Base-by-base conservation (phyloP, 1,284 basidiomycete genomes). In the Coriolopsis trogii region DNA sequence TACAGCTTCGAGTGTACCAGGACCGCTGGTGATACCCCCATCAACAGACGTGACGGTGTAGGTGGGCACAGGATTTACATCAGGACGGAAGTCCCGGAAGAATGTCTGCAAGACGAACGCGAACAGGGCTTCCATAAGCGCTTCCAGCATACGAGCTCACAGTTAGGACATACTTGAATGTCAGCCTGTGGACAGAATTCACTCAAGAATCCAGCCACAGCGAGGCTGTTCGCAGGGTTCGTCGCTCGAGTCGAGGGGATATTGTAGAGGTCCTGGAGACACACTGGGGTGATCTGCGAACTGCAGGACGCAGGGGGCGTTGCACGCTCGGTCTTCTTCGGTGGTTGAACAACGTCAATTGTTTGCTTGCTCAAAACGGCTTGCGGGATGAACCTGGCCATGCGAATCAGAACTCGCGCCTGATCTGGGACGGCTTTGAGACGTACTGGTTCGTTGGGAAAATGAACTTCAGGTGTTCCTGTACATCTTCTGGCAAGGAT, bases 201-300 rank as follows among this genome's bases (percentile, higher is more conserved):
- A 3, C 74, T 63, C 9, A 82, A 70, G 56, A 80, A 84, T 6
- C 82, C 82, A 18, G 75, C 76, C 33, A 85, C 73, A 39, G 77
- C 82, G 36, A 85, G 69, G 30, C 67, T 73, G 60, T 81, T 84
- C 16, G 57, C 66, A 15, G 58, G 63, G 3, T 74, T 70, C 3
- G 76, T 70, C 4, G 65, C 61, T 1, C 78, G 77, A 0, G 73
- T 71, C 49, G 83, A 81, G 4, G 61, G 60, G 3, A 70, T 69
- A 9, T 78, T 79, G 63, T 85, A 85, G 26, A 85, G 55, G 4
- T 71, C 70, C 48, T 76, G 67, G 41, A 87, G 64, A 60, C 82
- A 85, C 2, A 74, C 63, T 9, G 82, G 81, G 0, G 81, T 84
- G 37, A 84, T 74, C 2, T 9, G 21, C 12, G 31, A 18, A 6